Percentiles rank a stretch among this genome's conserved stretches.
These are phyloP conservation scores for Auricularia heimuer DNA, from an alignment of 768 basidiomycete species.

Conservation along the genomic window DNA sequence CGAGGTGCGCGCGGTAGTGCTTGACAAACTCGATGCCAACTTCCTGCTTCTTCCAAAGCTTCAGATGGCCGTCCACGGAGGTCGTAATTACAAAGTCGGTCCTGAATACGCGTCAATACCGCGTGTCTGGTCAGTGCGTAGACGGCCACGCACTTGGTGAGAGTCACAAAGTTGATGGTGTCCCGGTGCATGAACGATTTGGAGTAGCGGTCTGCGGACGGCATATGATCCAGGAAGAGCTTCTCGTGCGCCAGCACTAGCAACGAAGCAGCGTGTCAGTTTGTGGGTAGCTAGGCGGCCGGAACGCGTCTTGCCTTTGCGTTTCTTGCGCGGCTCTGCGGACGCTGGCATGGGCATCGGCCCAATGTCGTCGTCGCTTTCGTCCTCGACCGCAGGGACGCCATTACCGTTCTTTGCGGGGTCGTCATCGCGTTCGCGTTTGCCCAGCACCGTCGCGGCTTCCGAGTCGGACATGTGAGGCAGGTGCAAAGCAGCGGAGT, in stretches of 20 bases:
- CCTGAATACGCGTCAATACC: constrained; percentile 31
- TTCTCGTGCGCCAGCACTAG: constrained; percentile 89
- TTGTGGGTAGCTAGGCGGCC: background rate
- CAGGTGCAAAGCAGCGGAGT: background rate
- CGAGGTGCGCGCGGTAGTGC: constrained; percentile 88
- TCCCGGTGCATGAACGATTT: constrained; percentile 99
- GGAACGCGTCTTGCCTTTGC: constrained; percentile 49
- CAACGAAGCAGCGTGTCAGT: background rate
- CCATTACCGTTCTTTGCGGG: constrained; percentile 15
- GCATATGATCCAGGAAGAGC: constrained; percentile 86
- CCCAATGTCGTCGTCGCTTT: constrained; percentile 72
- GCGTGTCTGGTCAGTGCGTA: background rate
- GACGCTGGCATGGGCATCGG: constrained; percentile 76
- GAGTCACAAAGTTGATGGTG: constrained; percentile 74
- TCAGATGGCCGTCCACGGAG: constrained; percentile 88
- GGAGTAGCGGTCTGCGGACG: constrained; percentile 86
- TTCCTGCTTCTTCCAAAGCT: constrained; percentile 99
- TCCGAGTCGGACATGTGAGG: background rate
- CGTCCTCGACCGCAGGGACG: constrained; percentile 32
- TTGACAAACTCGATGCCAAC: constrained; percentile 96
- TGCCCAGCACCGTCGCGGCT: constrained; percentile 45
- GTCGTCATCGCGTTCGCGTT: constrained; percentile 38
- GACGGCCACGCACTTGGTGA: constrained; percentile 60
- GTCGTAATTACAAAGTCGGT: constrained; percentile 92
- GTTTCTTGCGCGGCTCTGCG: constrained; percentile 56